phyloP scores from a whole-genome alignment of 2,329 filamentous ascomycete species.

The Xylariales sp. region DNA sequence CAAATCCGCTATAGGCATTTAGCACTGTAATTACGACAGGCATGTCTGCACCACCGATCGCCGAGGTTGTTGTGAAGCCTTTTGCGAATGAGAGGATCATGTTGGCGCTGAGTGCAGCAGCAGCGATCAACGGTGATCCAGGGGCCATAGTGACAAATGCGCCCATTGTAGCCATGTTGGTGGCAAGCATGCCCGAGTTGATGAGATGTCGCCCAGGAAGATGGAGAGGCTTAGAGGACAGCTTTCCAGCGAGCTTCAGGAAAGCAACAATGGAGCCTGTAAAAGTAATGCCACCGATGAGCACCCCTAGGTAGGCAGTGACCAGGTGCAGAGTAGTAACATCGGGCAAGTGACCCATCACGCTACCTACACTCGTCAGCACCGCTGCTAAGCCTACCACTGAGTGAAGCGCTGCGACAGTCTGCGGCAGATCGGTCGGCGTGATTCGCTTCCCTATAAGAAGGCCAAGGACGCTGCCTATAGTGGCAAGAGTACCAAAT shows the following conservation, averaged over 20 bases:
- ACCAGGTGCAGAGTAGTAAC: conserved; percentile 78
- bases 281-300: conserved; percentile 86
- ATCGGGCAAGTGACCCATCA: conserved; percentile 67
- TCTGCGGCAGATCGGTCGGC: conserved; percentile 82
- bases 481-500: conserved; percentile 68
- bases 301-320: conserved; percentile 78
- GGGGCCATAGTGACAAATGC: conserved; percentile 79
- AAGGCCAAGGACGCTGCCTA: conserved; percentile 64
- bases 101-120: conserved; percentile 71
- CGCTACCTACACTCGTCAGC: conserved; percentile 80
- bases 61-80: conserved; percentile 81
- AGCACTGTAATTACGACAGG: conserved; percentile 86
- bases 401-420: conserved; percentile 82
- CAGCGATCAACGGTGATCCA: conserved; percentile 72
- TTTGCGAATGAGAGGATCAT: conserved; percentile 76
- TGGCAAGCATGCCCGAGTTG: conserved; percentile 69
- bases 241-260: conserved; percentile 75
- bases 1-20: conserved; percentile 88
- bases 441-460: conserved; percentile 83
- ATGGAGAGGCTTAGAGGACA: conserved; percentile 71
- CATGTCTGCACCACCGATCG: conserved; percentile 93
- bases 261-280: conserved; percentile 89
- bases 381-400: conserved; percentile 88
- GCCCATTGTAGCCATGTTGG: conserved; percentile 78
- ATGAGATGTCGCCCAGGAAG: conserved; percentile 71